Evolutionary conservation across 2,329 filamentous ascomycete species (phyloP).

Genomic region (Hypocreales sp.): DNA sequence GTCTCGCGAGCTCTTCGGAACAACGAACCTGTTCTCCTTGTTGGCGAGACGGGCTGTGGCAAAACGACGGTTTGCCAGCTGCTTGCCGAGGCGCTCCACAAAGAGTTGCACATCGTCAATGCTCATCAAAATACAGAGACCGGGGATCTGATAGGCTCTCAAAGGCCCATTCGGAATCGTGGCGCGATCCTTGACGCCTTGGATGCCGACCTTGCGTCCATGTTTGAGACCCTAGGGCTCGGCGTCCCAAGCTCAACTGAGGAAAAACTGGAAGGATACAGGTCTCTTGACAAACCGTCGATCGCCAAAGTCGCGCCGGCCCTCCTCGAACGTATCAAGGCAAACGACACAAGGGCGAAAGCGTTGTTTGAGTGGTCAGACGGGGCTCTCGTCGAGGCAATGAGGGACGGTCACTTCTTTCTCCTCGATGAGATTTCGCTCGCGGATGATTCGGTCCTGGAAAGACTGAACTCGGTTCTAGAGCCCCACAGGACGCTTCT

Average conservation of each 20-base stretch:
- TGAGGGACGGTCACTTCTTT: conserved; percentile 83
- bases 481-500: conserved; percentile 77
- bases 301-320: conserved; percentile 30
- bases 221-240: conserved; percentile 25
- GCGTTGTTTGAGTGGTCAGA: conserved; percentile 95
- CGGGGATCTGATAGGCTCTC: conserved; percentile 89
- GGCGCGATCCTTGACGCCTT: conserved; percentile 54
- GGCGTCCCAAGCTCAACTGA: conserved; percentile 29
- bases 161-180: conserved; percentile 79
- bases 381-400: conserved; percentile 82
- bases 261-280: conserved; percentile 42
- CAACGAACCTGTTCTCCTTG: conserved; percentile 84
- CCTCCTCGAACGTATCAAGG: conserved; percentile 28
- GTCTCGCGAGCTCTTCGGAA: conserved; percentile 77
- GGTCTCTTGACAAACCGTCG: conserved; percentile 28
- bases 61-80: conserved; percentile 96
- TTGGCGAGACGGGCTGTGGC: conserved; percentile 93
- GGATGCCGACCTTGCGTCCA: conserved; percentile 38
- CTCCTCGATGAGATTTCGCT: conserved; percentile 95
- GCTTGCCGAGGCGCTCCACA: conserved; percentile 64
- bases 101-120: conserved; percentile 77
- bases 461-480: conserved; percentile 89
- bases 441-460: conserved; percentile 91
- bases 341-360: conserved; percentile 48
- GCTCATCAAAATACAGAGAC: conserved; percentile 98